Evolutionary conservation across 1,139 yeast genomes (phyloP).

Genomic region (Suzukiozyma palmioleophila): DNA sequence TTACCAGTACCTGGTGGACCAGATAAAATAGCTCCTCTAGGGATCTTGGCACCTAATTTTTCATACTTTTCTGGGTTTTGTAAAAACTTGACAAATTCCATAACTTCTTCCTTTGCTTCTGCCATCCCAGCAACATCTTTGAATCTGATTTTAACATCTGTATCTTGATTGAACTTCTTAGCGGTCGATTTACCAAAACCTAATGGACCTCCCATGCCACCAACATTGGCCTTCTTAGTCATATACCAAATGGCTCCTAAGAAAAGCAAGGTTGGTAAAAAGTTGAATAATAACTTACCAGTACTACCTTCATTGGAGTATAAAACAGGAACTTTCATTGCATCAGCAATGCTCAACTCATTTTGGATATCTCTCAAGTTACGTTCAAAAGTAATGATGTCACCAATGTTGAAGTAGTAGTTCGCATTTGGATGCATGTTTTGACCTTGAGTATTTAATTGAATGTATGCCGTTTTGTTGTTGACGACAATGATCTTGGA

Average conservation of each 20-base stretch:
- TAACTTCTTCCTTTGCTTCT: slow-evolving; percentile 96
- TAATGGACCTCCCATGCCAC: slow-evolving; percentile 61
- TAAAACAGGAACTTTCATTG: slow-evolving; percentile 77
- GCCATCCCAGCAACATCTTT: slow-evolving; percentile 96
- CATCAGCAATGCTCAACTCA: slow-evolving; percentile 56
- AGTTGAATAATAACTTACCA: slow-evolving; percentile 61
- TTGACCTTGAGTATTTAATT: slow-evolving; percentile 36
- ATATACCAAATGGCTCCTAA: slow-evolving; percentile 83
- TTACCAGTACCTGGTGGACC: slow-evolving; percentile 99
- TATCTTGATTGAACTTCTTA: slow-evolving; percentile 85
- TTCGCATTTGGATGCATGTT: slow-evolving; percentile 14
- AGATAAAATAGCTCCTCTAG: slow-evolving; percentile 93
- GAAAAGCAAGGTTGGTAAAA: slow-evolving; percentile 74
- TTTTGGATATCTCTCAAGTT: slow-evolving; percentile 74
- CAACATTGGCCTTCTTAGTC: slow-evolving; percentile 55
- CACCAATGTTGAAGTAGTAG: slow-evolving; percentile 73
- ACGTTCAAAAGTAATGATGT: slow-evolving; percentile 86
- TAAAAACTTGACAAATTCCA: slow-evolving; percentile 93
- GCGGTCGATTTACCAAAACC: slow-evolving; percentile 87
- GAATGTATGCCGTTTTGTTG: slow-evolving; percentile 35
- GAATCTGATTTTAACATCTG: slow-evolving; percentile 82
- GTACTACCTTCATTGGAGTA: slow-evolving; percentile 68
- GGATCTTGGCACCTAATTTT: slow-evolving; percentile 91
- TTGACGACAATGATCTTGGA: slow-evolving; percentile 34
- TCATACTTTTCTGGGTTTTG: slow-evolving; percentile 88